phyloP scores from a whole-genome alignment of 345 rosid species.

The Brassica juncea region DNA sequence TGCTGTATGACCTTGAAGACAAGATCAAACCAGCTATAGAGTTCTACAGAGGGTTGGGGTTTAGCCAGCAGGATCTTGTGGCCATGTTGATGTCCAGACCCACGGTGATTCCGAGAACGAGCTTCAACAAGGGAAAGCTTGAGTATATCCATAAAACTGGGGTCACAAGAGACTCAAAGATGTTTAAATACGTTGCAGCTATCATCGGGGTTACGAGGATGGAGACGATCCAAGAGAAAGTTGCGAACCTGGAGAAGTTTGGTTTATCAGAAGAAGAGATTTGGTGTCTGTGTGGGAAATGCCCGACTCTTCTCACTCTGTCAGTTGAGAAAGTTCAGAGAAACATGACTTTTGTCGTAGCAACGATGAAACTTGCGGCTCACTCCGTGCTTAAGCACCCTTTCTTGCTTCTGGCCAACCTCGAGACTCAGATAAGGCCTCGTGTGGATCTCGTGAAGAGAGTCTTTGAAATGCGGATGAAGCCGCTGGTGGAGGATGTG shows the following conservation, averaged over 20 bases:
- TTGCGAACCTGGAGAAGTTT: constrained; percentile 69
- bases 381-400: constrained; percentile 53
- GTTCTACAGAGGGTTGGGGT: constrained; percentile 59
- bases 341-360: constrained; percentile 75
- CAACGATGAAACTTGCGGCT: constrained; percentile 65
- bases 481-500: constrained; percentile 38
- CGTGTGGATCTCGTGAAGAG: constrained; percentile 55
- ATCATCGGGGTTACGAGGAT: constrained; percentile 66
- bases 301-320: constrained; percentile 52
- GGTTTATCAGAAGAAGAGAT: constrained; percentile 70
- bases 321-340: constrained; percentile 82
- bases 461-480: constrained; percentile 62
- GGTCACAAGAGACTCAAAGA: constrained; percentile 54
- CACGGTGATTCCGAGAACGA: constrained; percentile 69
- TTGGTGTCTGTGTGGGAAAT: constrained; percentile 60
- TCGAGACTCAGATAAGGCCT: constrained; percentile 63
- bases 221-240: constrained; percentile 68
- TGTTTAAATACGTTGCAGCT: constrained; percentile 70
- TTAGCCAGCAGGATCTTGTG: constrained; percentile 51
- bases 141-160: constrained; percentile 61
- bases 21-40: constrained; percentile 59
- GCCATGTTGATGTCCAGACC: constrained; percentile 69
- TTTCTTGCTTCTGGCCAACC: constrained; percentile 52
- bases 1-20: constrained; percentile 64
- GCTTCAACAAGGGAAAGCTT: constrained; percentile 59